A percentile compares a stretch with the other conserved stretches of the same genome.
Conservation (phyloP, 306 rosid genomes). For the Lathyrus aphaca region DNA sequence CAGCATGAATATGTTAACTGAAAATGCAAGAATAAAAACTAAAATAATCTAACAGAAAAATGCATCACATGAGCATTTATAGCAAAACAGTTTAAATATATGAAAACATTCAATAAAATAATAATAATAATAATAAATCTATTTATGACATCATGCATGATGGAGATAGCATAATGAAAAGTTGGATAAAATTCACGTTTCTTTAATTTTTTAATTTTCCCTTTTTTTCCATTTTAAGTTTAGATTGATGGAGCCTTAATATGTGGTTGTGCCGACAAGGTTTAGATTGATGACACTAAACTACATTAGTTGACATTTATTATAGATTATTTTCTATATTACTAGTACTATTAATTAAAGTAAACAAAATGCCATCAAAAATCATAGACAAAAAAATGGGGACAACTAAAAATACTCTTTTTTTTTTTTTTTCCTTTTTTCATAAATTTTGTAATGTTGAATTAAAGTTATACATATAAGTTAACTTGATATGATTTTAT, state of each 20-base stretch:
- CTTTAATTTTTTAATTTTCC: neutral
- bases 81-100: slow-evolving; percentile 16
- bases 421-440: too few species aligned
- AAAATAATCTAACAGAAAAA: slow-evolving; percentile 2
- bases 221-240: neutral
- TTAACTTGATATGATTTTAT: too few species aligned
- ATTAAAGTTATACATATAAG: too few species aligned
- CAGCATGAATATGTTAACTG: slow-evolving; percentile 39
- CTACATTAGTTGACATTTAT: too few species aligned
- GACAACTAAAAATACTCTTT: too few species aligned
- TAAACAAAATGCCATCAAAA: neutral
- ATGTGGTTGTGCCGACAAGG: neutral
- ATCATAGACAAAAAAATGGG: neutral
- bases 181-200: neutral
- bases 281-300: neutral
- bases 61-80: slow-evolving; percentile 35
- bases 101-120: neutral
- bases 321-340: too few species aligned
- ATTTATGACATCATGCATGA: slow-evolving; percentile 22
- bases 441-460: too few species aligned
- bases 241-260: neutral
- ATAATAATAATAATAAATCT: neutral
- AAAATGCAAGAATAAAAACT: slow-evolving; percentile 34
- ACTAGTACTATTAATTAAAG: neutral
- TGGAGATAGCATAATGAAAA: neutral